phyloP scores from a whole-genome alignment of 768 basidiomycete species.

The Sarcomyxa edulis region DNA sequence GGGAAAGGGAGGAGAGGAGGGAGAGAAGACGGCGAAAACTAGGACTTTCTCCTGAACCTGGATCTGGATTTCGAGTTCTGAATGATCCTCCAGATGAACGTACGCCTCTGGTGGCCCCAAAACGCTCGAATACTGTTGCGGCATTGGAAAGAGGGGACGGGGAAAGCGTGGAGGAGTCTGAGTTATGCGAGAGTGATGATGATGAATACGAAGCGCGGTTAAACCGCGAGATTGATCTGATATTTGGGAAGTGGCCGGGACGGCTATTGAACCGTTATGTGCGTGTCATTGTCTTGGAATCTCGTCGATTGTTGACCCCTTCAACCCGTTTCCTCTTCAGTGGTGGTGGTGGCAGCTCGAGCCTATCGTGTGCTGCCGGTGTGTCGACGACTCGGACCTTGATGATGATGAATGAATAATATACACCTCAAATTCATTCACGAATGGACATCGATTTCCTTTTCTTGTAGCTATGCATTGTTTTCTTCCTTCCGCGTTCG shows the following conservation, averaged over 20 bases:
- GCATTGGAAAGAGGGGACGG: slow-evolving; percentile 1
- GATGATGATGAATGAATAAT: slow-evolving; percentile 27
- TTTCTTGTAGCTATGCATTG: neutral
- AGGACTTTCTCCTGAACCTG: slow-evolving; percentile 1
- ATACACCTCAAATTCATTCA: no score
- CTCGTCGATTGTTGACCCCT: neutral
- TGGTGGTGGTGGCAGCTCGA: slow-evolving; percentile 86
- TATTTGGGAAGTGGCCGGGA: slow-evolving; percentile 65
- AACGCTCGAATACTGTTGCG: slow-evolving; percentile 14
- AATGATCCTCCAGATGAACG: slow-evolving; percentile 25
- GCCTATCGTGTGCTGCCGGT: slow-evolving; percentile 59
- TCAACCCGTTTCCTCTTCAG: slow-evolving; percentile 26
- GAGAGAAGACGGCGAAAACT: slow-evolving; percentile 8
- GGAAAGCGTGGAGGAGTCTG: slow-evolving; percentile 14
- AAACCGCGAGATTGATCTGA: slow-evolving; percentile 44
- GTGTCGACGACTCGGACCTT: slow-evolving; percentile 49
- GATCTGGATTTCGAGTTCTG: slow-evolving; percentile 3
- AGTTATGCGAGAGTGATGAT: slow-evolving; percentile 19
- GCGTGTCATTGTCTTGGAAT: slow-evolving; percentile 17
- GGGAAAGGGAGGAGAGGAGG: slow-evolving; percentile 9
- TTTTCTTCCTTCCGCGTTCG: slow-evolving; percentile 1
- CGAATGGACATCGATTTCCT: neutral
- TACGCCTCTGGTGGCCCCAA: slow-evolving; percentile 26
- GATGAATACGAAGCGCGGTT: slow-evolving; percentile 27
- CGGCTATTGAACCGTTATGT: slow-evolving; percentile 69